Evolutionary conservation across 495 filamentous ascomycete species (phyloP).

Genomic region (Xylaria nigripes): DNA sequence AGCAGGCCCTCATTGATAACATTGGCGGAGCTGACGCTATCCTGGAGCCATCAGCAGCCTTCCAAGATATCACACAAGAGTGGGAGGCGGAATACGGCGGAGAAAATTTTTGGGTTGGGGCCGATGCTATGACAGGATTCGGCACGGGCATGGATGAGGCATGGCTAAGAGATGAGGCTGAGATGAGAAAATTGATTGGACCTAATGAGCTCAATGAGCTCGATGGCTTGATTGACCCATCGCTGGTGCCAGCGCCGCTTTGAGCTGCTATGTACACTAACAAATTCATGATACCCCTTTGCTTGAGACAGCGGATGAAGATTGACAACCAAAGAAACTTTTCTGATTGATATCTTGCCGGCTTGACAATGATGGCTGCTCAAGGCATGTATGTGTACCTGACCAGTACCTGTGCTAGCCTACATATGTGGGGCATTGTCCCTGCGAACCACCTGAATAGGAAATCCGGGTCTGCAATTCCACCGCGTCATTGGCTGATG

Average conservation of each 20-base stretch:
- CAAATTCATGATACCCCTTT: constrained; percentile 23
- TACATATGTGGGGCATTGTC: background rate
- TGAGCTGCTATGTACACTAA: constrained; percentile 1
- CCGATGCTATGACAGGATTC: too few relatives aligned
- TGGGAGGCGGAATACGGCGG: constrained; percentile 8
- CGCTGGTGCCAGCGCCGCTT: constrained; percentile 2
- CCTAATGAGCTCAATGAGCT: constrained; percentile 13
- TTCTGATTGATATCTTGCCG: constrained; percentile 10
- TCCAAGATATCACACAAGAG: constrained; percentile 1
- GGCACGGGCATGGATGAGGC: constrained; percentile 2
- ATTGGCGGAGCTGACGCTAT: constrained; percentile 7
- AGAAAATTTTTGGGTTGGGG: constrained; percentile 41
- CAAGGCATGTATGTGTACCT: background rate
- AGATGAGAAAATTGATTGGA: constrained; percentile 16
- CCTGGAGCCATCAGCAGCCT: background rate
- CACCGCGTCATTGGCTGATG: background rate
- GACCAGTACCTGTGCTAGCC: background rate
- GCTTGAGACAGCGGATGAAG: too few relatives aligned
- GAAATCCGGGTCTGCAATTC: background rate
- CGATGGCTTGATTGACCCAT: constrained; percentile 18
- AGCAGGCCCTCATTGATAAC: constrained; percentile 18
- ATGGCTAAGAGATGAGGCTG: constrained; percentile 17
- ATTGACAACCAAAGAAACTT: too few relatives aligned
- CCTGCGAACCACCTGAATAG: background rate
- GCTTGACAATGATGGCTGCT: too few relatives aligned